A percentile compares a stretch with the other conserved stretches of the same genome.
These are phyloP conservation scores for Colletotrichum caudatum DNA, from an alignment of 2,329 filamentous ascomycete species.

Conservation along the genomic window DNA sequence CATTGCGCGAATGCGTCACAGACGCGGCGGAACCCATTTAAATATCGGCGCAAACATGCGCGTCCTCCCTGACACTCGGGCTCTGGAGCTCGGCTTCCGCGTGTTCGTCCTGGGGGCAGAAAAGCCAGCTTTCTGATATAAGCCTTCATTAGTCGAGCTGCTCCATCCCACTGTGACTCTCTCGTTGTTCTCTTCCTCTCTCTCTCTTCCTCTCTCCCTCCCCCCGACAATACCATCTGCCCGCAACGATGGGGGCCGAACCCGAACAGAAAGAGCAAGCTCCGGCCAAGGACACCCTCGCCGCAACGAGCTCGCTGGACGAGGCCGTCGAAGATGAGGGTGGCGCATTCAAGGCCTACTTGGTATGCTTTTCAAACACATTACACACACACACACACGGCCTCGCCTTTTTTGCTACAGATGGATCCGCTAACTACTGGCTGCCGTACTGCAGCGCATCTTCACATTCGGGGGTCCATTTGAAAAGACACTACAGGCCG, in stretches of 20 bases:
- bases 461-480: slow-evolving; percentile 47
- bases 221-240: neutral
- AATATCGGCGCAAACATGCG: neutral
- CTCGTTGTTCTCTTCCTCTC: neutral
- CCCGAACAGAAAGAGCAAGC: slow-evolving; percentile 23
- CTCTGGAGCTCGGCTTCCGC: neutral
- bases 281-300: slow-evolving; percentile 24
- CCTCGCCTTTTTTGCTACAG: neutral
- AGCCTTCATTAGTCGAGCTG: neutral
- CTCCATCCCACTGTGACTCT: neutral
- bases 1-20: neutral
- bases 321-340: slow-evolving; percentile 37
- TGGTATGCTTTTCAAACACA: slow-evolving; percentile 20
- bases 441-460: slow-evolving; percentile 47
- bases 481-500: slow-evolving; percentile 47
- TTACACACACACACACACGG: neutral
- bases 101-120: neutral
- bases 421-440: neutral
- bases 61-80: neutral
- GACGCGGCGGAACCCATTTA: neutral
- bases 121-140: neutral
- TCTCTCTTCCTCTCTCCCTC: neutral
- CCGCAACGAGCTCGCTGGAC: slow-evolving; percentile 20
- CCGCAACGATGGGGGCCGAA: slow-evolving; percentile 28
- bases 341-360: slow-evolving; percentile 42